Evolutionary conservation across 176 grass and related monocot species (phyloP).

Genomic region (Zea mays): DNA sequence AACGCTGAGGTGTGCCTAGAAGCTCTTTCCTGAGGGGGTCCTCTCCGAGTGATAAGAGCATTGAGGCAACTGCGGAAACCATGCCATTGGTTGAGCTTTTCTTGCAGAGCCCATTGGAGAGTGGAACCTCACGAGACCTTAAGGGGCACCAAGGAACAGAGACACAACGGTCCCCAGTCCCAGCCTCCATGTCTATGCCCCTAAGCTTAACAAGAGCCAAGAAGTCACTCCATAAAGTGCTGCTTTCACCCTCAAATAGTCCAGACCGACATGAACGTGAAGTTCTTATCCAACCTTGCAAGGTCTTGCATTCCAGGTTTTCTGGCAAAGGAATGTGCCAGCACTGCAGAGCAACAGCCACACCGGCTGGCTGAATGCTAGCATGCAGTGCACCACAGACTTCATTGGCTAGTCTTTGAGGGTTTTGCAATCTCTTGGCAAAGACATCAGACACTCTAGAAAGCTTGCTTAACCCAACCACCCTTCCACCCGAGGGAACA

Average conservation of each 20-base stretch:
- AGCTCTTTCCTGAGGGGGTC: conserved; percentile 87
- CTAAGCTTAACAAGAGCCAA: conserved; percentile 67
- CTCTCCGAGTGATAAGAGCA: conserved; percentile 74
- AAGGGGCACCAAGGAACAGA: conserved; percentile 73
- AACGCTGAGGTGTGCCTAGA: conserved; percentile 63
- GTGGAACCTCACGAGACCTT: conserved; percentile 41
- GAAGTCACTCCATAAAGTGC: conserved; percentile 80
- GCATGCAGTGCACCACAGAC: conserved; percentile 69
- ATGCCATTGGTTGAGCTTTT: conserved; percentile 53
- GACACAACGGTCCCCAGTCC: conserved; percentile 31
- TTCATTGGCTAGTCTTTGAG: conserved; percentile 76
- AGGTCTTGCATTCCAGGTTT: conserved; percentile 51
- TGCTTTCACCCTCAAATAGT: conserved; percentile 66
- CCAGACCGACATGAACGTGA: conserved; percentile 67
- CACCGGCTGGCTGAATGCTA: conserved; percentile 84
- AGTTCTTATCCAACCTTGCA: conserved; percentile 54
- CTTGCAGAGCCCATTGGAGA: conserved; percentile 47
- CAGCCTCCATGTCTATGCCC: conserved; percentile 51
- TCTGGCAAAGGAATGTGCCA: conserved; percentile 88
- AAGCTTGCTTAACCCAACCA: conserved; percentile 96
- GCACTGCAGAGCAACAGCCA: conserved; percentile 77
- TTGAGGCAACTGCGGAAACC: conserved; percentile 68
- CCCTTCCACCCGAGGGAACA: conserved; percentile 67
- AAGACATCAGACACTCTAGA: conserved; percentile 91
- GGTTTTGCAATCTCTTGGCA: conserved; percentile 85